Evolutionary conservation across 1,284 basidiomycete species (phyloP), one percentile per base, ranked within the genome.

Genomic region (Tilletia indica): DNA sequence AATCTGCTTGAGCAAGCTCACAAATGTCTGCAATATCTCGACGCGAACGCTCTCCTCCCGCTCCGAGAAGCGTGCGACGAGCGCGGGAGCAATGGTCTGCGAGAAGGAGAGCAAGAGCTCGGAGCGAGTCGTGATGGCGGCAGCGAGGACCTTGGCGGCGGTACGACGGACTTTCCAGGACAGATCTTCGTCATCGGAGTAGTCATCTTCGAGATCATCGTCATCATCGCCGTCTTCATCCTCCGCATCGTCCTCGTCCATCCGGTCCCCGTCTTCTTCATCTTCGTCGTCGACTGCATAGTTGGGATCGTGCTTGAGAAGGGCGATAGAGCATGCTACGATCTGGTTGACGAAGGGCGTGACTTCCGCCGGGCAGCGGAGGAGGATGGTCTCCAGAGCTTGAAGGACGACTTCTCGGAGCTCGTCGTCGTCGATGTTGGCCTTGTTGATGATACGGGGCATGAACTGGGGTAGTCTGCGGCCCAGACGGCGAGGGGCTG

Each of bases 121-220:
- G 0, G 93, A 91, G 12, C 94, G 91, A 4, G 95, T 96, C 16
- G 89, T 89, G 75, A 98, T 91, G 67, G 97, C 87, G 1, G 92
- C 91, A 14, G 90, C 87, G 14, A 99, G 88, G 1, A 98, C 87
- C 83, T 97, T 97, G 34, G 94, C 94, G 4, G 97, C 91, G 3
- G 93, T 91, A 69, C 96, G 89, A 73, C 97, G 91, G 73, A 97
- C 94, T 86, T 97, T 98, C 89, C 97, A 99, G 0, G 95, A 97
- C n/a, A 93, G 92, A 83, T 99, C 97, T 82, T 99, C 97, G 77
- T 99, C 96, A 79, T 99, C 96, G 6, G 93, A 94, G 84, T 97
- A 97, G 39, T 54, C 56, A 12, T 63, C 56, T 34, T 54, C 71
- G 47, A 77, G 75, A 25, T 82, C 78, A 67, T 77, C 73, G 47